Base-by-base conservation (phyloP, 192 early-diverging fungal species). In the Helicostylum pulchrum region DNA sequence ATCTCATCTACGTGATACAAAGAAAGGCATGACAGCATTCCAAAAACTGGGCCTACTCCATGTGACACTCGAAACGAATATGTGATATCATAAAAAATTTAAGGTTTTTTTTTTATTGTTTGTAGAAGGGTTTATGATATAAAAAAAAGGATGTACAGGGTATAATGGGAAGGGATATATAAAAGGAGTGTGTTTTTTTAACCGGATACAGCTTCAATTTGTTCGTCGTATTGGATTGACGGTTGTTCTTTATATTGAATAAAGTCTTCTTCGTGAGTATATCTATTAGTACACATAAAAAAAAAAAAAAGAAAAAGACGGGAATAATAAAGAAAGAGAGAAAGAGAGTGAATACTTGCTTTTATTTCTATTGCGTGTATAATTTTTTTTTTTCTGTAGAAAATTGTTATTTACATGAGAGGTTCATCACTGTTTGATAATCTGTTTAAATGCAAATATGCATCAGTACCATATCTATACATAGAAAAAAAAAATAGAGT, bases 381-480 rank as follows among this genome's bases (percentile, higher is more conserved):
- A 39, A 9, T 39, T 6, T 39, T 12, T 47, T n/a, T 7, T 15
- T 15, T 4, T 17, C 46, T 48, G n/a, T 15, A 48, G 2, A 48
- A 48, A 3, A 48, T 19, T 48, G 46, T 17, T 48, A 48, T 48
- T 58, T 80, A 90, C 34, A 81, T 82, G 34, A 90, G 76, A 0
- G 95, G 93, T 77, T 97, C 95, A 52, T 92, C 91, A 74, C 88
- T 89, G 77, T 95, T 90, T 50, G 89, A 91, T 53, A 95, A 83
- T 19, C 94, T 80, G 56, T 89, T 93, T 44, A 97, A 79, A 72
- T 97, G 95, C 51, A 97, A 74, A 72, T 98, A 98, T 3, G 92
- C 95, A 77, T 98, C 95, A 48, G 95, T 98, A 52, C 95, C 90
- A 64, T 85, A 90, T 54, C 82, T 84, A 68, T 20, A 51, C 53